These are phyloP conservation scores for Vitis labrusca DNA, from an alignment of 164 flowering plant genomes.

Conservation along the genomic window DNA sequence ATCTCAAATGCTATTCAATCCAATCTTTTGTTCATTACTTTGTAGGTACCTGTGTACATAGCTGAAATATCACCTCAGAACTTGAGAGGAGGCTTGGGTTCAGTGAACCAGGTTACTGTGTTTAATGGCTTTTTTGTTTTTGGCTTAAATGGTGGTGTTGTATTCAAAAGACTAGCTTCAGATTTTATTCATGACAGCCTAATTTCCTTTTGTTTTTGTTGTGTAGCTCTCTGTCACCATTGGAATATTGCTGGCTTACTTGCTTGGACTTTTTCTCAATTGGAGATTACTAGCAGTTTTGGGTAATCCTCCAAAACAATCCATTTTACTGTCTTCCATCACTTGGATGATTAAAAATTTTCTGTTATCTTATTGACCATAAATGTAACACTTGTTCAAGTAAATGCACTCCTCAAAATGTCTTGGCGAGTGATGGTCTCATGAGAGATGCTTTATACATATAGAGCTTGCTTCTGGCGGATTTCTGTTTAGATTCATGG, in stretches of 20 bases:
- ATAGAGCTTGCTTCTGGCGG: no score
- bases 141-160: neutral
- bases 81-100: constrained; percentile 67
- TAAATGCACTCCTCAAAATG: no score
- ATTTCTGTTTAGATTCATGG: no score
- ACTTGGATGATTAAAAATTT: neutral
- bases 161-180: neutral
- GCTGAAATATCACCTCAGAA: constrained; percentile 90
- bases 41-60: constrained; percentile 85
- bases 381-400: no score
- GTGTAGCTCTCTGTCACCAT: constrained; percentile 81
- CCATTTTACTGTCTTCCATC: neutral
- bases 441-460: no score
- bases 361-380: no score
- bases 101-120: constrained; percentile 62
- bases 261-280: constrained; percentile 70
- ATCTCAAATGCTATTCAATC: neutral
- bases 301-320: constrained; percentile 43
- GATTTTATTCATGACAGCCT: neutral
- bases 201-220: neutral
- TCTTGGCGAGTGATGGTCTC: no score
- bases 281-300: constrained; percentile 84
- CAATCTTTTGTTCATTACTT: constrained; percentile 5
- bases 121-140: neutral
- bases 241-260: constrained; percentile 80